Evolutionary conservation across 1,284 basidiomycete genomes (phyloP), one percentile per base, ranked within the genome.

Genomic region (Caloboletus inedulis): DNA sequence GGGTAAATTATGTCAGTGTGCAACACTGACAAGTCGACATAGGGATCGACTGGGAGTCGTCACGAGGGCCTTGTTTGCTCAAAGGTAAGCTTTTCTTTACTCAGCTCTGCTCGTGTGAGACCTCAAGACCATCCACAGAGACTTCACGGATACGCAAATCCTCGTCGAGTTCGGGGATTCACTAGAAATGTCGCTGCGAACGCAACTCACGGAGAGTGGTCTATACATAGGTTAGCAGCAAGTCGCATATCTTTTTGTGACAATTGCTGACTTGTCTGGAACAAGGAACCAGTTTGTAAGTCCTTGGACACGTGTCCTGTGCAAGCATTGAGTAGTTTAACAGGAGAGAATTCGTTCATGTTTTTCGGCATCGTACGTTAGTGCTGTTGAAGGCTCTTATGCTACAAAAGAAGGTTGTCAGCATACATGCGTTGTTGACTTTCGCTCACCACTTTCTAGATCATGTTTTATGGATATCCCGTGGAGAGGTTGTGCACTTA

Each of bases 401-500:
- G 69, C 75, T 99, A 29, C 96, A 99, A 69, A 91, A 91, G 70
- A 79, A 88, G 74, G 93, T 89, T 60, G 34, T 71, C 58, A 36
- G 13, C 25, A 54, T 39, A 25, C 25, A 31, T 16, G 21, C 43
- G 37, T 36, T 42, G 19, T 36, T 19, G 19, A 35, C 43, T 49
- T 33, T 44, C 14, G 41, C 51, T 56, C 23, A 61, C 30, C 33
- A 13, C 21, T 36, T 46, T 46, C 27, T 64, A 95, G 92, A 89
- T 98, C 56, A 91, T 99, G 87, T 94, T 99, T 68, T 97, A 85
- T 62, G 96, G 96, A 8, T 94, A 98, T 65, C 96, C 96, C 0
- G 96, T 99, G 1, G 97, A 99, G 71, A 85, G 87, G 53, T 75
- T 99, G 30, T 98, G 96, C 74, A 98, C 94, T 25, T 97, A 94